Conservation (phyloP, 2,329 filamentous ascomycete genomes). For the Sarocladium oryzae region DNA sequence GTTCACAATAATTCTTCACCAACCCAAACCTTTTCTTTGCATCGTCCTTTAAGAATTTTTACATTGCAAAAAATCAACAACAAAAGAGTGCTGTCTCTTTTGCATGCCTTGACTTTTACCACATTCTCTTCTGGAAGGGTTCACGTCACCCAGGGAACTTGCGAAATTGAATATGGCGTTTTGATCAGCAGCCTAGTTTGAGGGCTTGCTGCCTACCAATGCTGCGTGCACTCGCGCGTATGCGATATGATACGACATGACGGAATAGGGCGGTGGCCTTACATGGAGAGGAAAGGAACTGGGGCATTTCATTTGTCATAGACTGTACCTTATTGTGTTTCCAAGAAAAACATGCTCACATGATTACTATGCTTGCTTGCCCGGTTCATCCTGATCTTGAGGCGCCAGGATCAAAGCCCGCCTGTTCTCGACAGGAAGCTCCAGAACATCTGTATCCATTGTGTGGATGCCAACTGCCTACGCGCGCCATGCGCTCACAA, state of each 20-base stretch:
- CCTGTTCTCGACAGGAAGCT: too few species aligned
- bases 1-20: neutral
- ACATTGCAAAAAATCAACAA: too few species aligned
- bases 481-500: constrained; percentile 58
- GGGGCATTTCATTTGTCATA: constrained; percentile 8
- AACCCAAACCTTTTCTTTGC: neutral
- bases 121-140: neutral
- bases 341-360: neutral
- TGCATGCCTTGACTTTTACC: too few species aligned
- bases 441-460: too few species aligned
- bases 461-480: too few species aligned
- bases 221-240: neutral
- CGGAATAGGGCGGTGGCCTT: neutral
- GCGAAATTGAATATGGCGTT: constrained; percentile 1
- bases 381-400: too few species aligned
- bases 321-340: constrained; percentile 5
- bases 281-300: neutral
- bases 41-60: neutral
- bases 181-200: neutral
- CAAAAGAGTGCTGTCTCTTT: too few species aligned
- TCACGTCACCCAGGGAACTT: neutral
- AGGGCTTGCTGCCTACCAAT: neutral
- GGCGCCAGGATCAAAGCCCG: too few species aligned
- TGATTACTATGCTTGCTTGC: too few species aligned
- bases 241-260: constrained; percentile 1